Evolutionary conservation across 2,329 filamentous ascomycete species (phyloP), one percentile per base, ranked within the genome.

Genomic region (Colletotrichum acutatum): DNA sequence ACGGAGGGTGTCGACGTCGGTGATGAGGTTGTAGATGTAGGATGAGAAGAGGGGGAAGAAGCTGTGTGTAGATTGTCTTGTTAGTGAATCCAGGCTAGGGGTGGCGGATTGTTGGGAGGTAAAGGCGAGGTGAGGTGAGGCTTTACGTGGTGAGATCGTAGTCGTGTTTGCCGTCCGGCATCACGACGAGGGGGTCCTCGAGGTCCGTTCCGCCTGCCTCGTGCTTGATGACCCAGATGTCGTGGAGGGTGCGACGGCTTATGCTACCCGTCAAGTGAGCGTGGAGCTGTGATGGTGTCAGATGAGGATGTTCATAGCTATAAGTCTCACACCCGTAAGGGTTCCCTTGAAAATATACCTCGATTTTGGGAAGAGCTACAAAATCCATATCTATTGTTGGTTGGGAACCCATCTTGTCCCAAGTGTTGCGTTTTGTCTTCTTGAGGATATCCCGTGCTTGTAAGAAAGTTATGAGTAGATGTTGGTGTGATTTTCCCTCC

Each of bases 251-350:
- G 77, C 90, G 84, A 37, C 92, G 90, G 78, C 90, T 92, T 80
- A 97, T 94, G 80, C 92, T 95, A 66, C 94, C 94, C 53, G 91
- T 94, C 57, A 97, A 87, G 82, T 97, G 94, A 74, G 94, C 94
- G 78, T 97, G 94, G 66, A 96, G 88, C 92, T 95, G 59, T 12
- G 62, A 54, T 46, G 34, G 26, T 59, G 5, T 66, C 22, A 56
- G 49, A 37, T 16, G 19, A n/a, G n/a, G 11, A 4, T 53, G 3
- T 19, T 3, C 26, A 12, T 63, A 32, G 37, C 46, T n/a, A 28
- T 22, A 59, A 16, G 30, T 37, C 19, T 19, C 9, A 22, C n/a
- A 19, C 14, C 16, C 56, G 26, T 52, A 62, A 62, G 24, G 53
- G 66, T 76, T 14, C 32, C 12, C 5, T 63, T n/a, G 14, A n/a